A percentile compares a stretch with the other conserved stretches of the same genome.
Evolutionary conservation across 2,329 filamentous ascomycete genomes (phyloP).

Genomic region (Paraphoma chrysanthemicola): DNA sequence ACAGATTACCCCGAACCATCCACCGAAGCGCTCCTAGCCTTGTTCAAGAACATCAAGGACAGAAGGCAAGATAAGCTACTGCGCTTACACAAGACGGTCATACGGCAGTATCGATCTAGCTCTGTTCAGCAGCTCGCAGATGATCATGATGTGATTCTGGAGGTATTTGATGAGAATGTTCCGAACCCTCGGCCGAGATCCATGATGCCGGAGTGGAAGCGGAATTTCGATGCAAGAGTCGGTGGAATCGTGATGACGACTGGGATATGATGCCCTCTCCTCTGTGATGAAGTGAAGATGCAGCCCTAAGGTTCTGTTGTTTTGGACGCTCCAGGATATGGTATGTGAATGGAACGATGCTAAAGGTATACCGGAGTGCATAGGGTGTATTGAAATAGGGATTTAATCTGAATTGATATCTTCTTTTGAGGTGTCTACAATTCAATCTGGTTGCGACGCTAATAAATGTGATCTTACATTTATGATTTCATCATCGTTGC

Average conservation of each 20-base stretch:
- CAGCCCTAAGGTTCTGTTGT: not conserved
- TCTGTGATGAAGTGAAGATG: too few relatives aligned
- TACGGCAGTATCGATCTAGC: conserved; percentile 33
- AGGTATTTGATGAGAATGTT: conserved; percentile 26
- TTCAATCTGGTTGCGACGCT: too few relatives aligned
- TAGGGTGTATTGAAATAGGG: too few relatives aligned
- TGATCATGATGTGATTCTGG: conserved; percentile 22
- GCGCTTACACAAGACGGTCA: conserved; percentile 22
- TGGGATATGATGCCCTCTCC: not conserved
- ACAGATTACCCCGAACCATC: conserved; percentile 34
- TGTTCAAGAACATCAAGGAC: conserved; percentile 40
- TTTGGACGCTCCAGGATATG: not conserved
- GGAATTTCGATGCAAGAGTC: conserved; percentile 32
- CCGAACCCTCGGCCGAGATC: conserved; percentile 19
- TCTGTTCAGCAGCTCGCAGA: conserved; percentile 24
- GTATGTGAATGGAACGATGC: too few relatives aligned
- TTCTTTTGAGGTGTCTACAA: too few relatives aligned
- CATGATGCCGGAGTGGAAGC: conserved; percentile 44
- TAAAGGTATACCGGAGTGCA: too few relatives aligned
- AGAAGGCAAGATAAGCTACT: conserved; percentile 27
- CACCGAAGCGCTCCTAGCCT: conserved; percentile 21
- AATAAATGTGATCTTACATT: too few relatives aligned
- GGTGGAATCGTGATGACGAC: conserved; percentile 27
- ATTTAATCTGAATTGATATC: too few relatives aligned
- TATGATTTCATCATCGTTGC: too few relatives aligned